Evolutionary conservation across 345 rosid species (phyloP).

Genomic region (Anacardium occidentale): DNA sequence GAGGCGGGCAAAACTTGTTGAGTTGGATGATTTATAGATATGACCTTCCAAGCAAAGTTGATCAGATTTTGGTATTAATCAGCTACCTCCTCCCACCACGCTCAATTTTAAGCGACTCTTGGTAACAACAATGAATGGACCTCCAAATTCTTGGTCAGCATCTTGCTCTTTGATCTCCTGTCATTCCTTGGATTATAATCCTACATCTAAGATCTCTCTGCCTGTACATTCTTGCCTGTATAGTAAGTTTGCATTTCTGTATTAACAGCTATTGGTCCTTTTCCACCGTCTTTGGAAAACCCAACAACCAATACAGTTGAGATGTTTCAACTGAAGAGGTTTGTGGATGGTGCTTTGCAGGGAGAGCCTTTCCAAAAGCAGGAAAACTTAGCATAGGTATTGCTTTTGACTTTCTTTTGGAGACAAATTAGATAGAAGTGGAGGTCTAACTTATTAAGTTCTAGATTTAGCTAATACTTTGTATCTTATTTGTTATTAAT

Average conservation of each 20-base stretch:
- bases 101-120: no score
- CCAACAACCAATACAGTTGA: no score
- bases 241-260: slow-evolving; percentile 14
- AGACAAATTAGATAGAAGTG: no score
- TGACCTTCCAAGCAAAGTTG: slow-evolving; percentile 16
- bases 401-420: no score
- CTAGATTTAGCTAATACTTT: no score
- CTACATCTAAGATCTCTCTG: slow-evolving; percentile 10
- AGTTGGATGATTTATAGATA: slow-evolving; percentile 54
- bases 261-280: no score
- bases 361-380: slow-evolving; percentile 12
- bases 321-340: no score
- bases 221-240: slow-evolving; percentile 14
- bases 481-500: no score
- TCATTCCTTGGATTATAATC: slow-evolving; percentile 12
- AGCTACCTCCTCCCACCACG: slow-evolving; percentile 2
- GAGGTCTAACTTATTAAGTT: slow-evolving; percentile 3
- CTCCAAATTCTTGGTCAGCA: no score
- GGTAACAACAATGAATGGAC: slow-evolving; percentile 1
- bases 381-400: slow-evolving; percentile 15
- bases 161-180: no score
- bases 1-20: slow-evolving; percentile 85
- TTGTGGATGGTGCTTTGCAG: neutral
- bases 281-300: no score
- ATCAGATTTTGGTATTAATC: slow-evolving; percentile 16